Percentiles rank a stretch among this genome's conserved stretches.
These are phyloP conservation scores for Paecilomyces dactylethromorphus DNA, from an alignment of 2,329 filamentous ascomycete genomes.

Conservation along the genomic window DNA sequence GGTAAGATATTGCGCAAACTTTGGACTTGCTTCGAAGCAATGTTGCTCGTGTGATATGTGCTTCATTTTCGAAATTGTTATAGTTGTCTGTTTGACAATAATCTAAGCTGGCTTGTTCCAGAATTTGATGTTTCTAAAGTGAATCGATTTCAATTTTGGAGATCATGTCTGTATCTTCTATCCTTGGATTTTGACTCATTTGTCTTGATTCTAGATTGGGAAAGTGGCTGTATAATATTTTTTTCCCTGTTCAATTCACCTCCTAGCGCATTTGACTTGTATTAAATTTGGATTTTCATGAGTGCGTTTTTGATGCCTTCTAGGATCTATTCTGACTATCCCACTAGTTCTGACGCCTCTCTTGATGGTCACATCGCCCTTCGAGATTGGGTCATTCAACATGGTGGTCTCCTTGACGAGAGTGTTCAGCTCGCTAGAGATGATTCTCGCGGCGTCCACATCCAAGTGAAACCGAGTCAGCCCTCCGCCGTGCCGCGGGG, in stretches of 20 bases:
- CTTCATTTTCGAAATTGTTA: too few species aligned
- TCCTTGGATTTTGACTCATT: too few species aligned
- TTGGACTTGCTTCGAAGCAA: too few species aligned
- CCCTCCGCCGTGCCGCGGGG: constrained; percentile 16
- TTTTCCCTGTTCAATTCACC: not conserved
- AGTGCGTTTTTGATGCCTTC: not conserved
- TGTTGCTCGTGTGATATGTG: too few species aligned
- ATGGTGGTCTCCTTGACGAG: constrained; percentile 27
- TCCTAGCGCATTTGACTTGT: not conserved
- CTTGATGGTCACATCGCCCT: constrained; percentile 21
- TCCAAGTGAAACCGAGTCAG: constrained; percentile 25
- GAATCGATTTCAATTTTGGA: too few species aligned
- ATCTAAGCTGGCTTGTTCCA: too few species aligned
- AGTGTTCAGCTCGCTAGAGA: constrained; percentile 27
- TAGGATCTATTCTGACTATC: constrained; percentile 1
- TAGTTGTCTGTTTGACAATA: too few species aligned
- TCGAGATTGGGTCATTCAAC: constrained; percentile 23
- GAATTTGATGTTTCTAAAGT: too few species aligned
- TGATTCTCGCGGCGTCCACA: constrained; percentile 26
- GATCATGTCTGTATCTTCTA: too few species aligned
- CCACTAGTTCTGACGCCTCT: constrained; percentile 6
- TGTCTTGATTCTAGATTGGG: too few species aligned
- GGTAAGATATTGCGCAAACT: too few species aligned
- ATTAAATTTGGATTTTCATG: not conserved
- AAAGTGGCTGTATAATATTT: not conserved